phyloP scores from a whole-genome alignment of 371 early-diverging fungal species.

The Mortierella sp. region DNA sequence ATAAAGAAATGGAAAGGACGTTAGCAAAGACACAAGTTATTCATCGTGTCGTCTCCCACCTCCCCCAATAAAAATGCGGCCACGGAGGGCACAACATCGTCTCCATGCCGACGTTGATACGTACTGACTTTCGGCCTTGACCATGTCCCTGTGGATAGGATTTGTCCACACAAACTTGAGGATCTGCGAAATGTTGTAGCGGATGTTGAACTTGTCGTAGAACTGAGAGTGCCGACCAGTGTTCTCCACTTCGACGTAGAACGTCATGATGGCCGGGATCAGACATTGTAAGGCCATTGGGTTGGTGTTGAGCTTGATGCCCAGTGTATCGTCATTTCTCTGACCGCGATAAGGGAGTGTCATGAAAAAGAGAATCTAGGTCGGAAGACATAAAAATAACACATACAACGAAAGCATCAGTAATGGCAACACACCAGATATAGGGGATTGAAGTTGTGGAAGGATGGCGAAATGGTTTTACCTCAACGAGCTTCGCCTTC shows the following conservation, averaged over 20 bases:
- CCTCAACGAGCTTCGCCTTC: conserved; percentile 94
- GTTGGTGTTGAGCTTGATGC: conserved; percentile 78
- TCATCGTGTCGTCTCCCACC: background rate
- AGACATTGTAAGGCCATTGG: conserved; percentile 80
- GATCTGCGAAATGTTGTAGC: conserved; percentile 96
- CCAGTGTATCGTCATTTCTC: conserved; percentile 73
- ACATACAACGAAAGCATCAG: conserved; percentile 60
- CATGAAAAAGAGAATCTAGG: conserved; percentile 81
- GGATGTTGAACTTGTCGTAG: conserved; percentile 98
- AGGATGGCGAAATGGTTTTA: conserved; percentile 35
- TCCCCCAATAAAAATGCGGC: background rate
- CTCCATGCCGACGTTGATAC: conserved; percentile 2
- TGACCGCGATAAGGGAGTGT: conserved; percentile 62
- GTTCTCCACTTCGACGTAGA: conserved; percentile 97
- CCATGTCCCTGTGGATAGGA: conserved; percentile 69
- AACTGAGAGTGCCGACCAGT: conserved; percentile 95
- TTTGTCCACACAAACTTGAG: conserved; percentile 91
- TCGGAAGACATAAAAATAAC: conserved; percentile 64
- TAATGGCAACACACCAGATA: conserved; percentile 2
- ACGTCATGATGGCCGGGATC: conserved; percentile 85
- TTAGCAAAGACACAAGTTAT: background rate
- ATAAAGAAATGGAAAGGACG: background rate
- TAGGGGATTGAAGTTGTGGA: too few relatives aligned
- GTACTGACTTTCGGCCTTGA: conserved; percentile 74
- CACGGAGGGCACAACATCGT: background rate